These are phyloP conservation scores for Toxicodendron radicans DNA, from an alignment of 345 rosid species.

Conservation along the genomic window DNA sequence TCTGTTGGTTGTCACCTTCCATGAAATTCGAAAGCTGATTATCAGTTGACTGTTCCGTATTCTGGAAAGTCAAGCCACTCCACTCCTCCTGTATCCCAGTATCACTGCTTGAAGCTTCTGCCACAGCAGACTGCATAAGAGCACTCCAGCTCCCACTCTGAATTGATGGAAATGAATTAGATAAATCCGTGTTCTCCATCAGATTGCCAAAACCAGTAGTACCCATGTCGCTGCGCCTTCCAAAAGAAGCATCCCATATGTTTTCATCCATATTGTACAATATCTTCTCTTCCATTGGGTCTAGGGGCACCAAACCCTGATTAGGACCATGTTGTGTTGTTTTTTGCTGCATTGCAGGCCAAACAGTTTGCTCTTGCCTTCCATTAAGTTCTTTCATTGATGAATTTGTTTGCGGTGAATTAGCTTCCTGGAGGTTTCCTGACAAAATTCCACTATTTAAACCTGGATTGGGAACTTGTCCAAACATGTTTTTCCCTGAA, in stretches of 20 bases:
- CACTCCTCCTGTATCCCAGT: constrained; percentile 67
- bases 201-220: constrained; percentile 47
- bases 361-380: constrained; percentile 46
- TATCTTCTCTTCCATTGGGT: constrained; percentile 83
- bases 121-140: constrained; percentile 89
- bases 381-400: constrained; percentile 33
- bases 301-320: constrained; percentile 56
- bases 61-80: constrained; percentile 65
- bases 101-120: constrained; percentile 80
- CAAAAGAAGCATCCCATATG: constrained; percentile 47
- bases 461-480: constrained; percentile 38
- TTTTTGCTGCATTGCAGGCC: constrained; percentile 45
- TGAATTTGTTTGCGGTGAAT: constrained; percentile 31
- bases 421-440: constrained; percentile 33
- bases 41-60: constrained; percentile 46
- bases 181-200: constrained; percentile 38
- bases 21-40: constrained; percentile 44
- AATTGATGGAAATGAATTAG: constrained; percentile 55
- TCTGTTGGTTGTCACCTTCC: constrained; percentile 50
- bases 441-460: constrained; percentile 31
- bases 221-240: constrained; percentile 37
- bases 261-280: constrained; percentile 69
- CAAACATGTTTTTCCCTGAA: constrained; percentile 39
- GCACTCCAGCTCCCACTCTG: constrained; percentile 98
- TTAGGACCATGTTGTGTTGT: constrained; percentile 31